phyloP scores from a whole-genome alignment of 2,329 filamentous ascomycete genomes.

The Pleomassaria siparia region DNA sequence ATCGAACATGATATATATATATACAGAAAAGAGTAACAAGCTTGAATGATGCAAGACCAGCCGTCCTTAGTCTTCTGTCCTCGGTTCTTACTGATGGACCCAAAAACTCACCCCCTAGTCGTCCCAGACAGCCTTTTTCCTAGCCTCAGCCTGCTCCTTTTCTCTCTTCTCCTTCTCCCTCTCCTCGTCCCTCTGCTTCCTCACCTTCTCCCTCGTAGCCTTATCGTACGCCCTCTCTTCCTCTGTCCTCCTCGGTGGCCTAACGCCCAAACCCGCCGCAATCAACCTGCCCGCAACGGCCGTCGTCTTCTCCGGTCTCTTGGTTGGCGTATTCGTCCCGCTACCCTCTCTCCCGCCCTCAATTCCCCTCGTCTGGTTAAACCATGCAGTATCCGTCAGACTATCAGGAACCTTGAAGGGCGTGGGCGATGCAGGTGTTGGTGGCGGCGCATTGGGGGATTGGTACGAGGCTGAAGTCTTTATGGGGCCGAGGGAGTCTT shows the following conservation, averaged over 20 bases:
- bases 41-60: neutral
- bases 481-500: conserved; percentile 21
- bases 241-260: conserved; percentile 77
- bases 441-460: conserved; percentile 34
- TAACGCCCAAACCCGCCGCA: conserved; percentile 80
- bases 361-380: conserved; percentile 11
- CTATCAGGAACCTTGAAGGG: conserved; percentile 37
- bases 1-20: too few relatives aligned
- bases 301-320: conserved; percentile 86
- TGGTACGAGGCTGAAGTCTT: conserved; percentile 14
- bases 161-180: conserved; percentile 64
- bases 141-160: conserved; percentile 67
- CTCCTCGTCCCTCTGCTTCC: conserved; percentile 72
- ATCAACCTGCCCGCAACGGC: conserved; percentile 89
- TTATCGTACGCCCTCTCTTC: conserved; percentile 87
- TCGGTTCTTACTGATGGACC: too few relatives aligned
- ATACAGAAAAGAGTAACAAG: too few relatives aligned
- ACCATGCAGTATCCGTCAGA: too few relatives aligned
- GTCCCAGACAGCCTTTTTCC: conserved; percentile 87
- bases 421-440: conserved; percentile 38
- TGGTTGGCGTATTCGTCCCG: conserved; percentile 28
- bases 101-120: conserved; percentile 45
- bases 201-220: conserved; percentile 81
- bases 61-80: too few relatives aligned
- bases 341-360: conserved; percentile 19